Evolutionary conservation across 2,329 filamentous ascomycete species (phyloP).

Genomic region (Madurella fahalii): DNA sequence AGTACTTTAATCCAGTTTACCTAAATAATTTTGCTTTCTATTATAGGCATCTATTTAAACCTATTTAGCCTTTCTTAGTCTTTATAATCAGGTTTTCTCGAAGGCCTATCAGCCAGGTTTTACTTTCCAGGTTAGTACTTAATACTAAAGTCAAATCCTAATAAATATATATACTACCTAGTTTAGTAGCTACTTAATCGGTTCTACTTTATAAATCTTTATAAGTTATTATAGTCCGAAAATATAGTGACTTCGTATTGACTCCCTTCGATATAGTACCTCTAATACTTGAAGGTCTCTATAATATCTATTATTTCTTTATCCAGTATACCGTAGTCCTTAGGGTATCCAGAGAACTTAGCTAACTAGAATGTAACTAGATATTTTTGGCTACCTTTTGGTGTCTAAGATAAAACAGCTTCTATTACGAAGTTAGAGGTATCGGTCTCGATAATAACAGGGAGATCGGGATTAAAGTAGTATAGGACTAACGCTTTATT

Average conservation of each 20-base stretch:
- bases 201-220: neutral
- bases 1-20: neutral
- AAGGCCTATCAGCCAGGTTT: neutral
- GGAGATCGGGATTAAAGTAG: neutral
- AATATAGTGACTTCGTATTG: neutral
- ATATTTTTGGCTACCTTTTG: neutral
- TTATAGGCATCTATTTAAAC: neutral
- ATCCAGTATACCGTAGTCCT: neutral
- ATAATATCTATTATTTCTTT: neutral
- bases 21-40: neutral
- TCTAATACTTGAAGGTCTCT: neutral
- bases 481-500: neutral
- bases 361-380: neutral
- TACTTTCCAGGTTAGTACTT: neutral
- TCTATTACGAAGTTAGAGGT: neutral
- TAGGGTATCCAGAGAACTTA: neutral
- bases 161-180: neutral
- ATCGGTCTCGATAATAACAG: neutral
- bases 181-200: neutral
- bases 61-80: neutral
- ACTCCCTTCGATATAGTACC: neutral
- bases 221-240: slow-evolving; percentile 2
- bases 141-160: neutral
- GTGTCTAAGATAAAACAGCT: neutral
- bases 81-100: neutral